Base-by-base conservation (phyloP, 2,329 filamentous ascomycete genomes). In the Alternaria arbusti region DNA sequence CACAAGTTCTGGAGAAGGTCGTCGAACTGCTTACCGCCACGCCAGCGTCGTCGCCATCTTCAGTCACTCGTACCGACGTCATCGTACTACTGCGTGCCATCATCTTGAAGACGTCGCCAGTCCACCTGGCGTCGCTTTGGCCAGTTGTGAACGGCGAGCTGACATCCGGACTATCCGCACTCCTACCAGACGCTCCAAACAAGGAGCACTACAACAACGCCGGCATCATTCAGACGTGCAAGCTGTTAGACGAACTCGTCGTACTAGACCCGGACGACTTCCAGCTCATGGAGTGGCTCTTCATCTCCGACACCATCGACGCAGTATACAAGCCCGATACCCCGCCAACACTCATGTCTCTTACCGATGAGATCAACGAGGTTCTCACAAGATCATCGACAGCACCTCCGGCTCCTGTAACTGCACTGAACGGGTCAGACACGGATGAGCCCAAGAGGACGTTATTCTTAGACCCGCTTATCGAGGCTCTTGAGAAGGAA, bases 231-330 rank as follows among this genome's bases (percentile, higher is more conserved):
- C 95, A 99, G 78, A 94, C 94, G 0, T 97, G 94, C 82, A 99
- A 98, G 77, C 86, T 99, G 4, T 86, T 99, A 4, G 96, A 99
- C 74, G 84, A 94, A 20, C 85, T 99, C n/a, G 87, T 98, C 13
- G 90, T 93, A 46, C 85, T 94, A 8, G 91, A 92, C 5, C 95
- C 94, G 0, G 96, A 99, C 70, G 96, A 99, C 78, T 99, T 98
- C 81, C 96, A 98, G 79, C 87, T 98, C n/a, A 91, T 97, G 74
- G 93, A 97, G 83, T 99, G 96, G 96, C 88, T 98, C 5, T 99
- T 97, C 79, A 90, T 99, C 59, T 97, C 94, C 2, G 96, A 99
- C 80, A 98, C 95, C 13, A 94, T 97, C 68, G 96, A 99, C 73
- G 94, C 96, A 1, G 92, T 99, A 32, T 97, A 99, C 80, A 89